Percentiles rank a stretch among this genome's conserved stretches.
Evolutionary conservation across 164 flowering plant species (phyloP).

Genomic region (Chloranthus sessilifolius): DNA sequence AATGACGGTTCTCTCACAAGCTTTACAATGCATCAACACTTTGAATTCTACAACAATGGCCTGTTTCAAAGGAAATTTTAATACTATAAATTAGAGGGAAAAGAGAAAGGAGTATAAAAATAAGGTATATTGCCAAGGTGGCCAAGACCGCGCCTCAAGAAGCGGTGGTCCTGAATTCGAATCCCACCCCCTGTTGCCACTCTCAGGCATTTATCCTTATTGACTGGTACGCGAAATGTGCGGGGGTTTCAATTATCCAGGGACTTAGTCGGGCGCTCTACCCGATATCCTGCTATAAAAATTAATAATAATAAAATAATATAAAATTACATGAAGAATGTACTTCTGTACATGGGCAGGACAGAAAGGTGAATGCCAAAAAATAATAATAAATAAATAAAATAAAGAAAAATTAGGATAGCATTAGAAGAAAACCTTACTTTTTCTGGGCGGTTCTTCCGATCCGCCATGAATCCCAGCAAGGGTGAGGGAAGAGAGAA

Average conservation of each 20-base stretch:
- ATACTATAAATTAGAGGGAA: too few relatives aligned
- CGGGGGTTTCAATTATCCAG: too few relatives aligned
- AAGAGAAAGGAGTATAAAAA: too few relatives aligned
- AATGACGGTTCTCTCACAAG: conserved; percentile 61
- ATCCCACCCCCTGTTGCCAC: too few relatives aligned
- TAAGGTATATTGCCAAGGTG: too few relatives aligned
- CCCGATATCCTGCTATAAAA: not conserved
- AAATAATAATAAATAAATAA: not conserved
- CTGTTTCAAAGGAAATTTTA: conserved; percentile 15
- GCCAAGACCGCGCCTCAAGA: too few relatives aligned
- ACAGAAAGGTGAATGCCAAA: not conserved
- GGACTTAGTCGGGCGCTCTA: too few relatives aligned
- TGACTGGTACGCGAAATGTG: too few relatives aligned
- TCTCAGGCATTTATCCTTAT: too few relatives aligned
- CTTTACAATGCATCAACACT: conserved; percentile 68
- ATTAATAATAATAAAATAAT: not conserved
- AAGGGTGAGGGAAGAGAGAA: not conserved
- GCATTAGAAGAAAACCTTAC: not conserved
- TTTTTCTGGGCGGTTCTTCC: not conserved
- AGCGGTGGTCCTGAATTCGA: too few relatives aligned
- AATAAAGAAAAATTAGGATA: too few relatives aligned
- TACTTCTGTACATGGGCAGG: not conserved
- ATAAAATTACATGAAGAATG: not conserved
- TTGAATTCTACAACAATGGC: conserved; percentile 34
- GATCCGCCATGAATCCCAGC: not conserved